phyloP scores from a whole-genome alignment of 2,329 filamentous ascomycete genomes.

The Fusarium sulawesiense region DNA sequence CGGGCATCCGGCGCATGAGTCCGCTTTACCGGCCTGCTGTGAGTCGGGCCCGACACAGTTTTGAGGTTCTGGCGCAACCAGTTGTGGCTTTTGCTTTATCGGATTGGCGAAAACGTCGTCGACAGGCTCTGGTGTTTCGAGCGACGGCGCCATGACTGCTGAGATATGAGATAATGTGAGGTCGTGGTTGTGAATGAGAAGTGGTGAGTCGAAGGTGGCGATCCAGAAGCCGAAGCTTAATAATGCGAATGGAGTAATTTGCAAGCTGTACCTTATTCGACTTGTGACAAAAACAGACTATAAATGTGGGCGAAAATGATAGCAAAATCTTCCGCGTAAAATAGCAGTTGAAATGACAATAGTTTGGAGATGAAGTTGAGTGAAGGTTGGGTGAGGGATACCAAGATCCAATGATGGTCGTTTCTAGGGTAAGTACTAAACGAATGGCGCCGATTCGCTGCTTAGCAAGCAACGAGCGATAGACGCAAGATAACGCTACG shows the following conservation, averaged over 20 bases:
- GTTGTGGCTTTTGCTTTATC: constrained; percentile 80
- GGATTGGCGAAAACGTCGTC: constrained; percentile 80
- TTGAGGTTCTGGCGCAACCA: constrained; percentile 95
- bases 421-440: constrained; percentile 40
- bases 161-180: not conserved
- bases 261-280: not conserved
- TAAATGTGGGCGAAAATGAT: not conserved
- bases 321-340: not conserved
- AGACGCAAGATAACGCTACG: not conserved
- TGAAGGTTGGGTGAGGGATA: not conserved
- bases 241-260: constrained; percentile 24
- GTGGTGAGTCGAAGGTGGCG: constrained; percentile 30
- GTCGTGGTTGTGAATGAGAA: not conserved
- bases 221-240: constrained; percentile 35
- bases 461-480: constrained; percentile 28
- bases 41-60: constrained; percentile 95
- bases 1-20: constrained; percentile 93
- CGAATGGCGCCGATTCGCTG: constrained; percentile 38
- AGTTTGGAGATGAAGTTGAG: not conserved
- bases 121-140: constrained; percentile 76
- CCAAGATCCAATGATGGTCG: constrained; percentile 9
- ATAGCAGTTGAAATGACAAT: not conserved
- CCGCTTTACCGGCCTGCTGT: constrained; percentile 73
- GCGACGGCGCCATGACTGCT: constrained; percentile 77
- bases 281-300: not conserved